Evolutionary conservation across 371 early-diverging fungal genomes (phyloP).

Genomic region (Actinomucor elegans): DNA sequence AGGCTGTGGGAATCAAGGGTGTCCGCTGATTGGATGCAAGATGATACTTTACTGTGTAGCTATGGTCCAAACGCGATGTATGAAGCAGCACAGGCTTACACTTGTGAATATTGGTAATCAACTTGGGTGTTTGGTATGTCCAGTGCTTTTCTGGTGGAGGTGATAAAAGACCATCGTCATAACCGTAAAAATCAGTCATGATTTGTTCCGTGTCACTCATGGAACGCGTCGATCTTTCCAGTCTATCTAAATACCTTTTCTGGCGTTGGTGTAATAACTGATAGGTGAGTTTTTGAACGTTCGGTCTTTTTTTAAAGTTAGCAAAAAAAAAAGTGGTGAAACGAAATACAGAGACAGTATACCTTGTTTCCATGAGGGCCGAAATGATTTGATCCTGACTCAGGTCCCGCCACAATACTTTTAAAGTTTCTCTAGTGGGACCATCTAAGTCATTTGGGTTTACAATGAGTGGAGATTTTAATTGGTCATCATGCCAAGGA

Average conservation of each 20-base stretch:
- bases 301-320: no score
- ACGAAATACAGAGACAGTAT: neutral
- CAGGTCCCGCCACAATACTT: conserved; percentile 40
- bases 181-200: no score
- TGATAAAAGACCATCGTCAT: neutral
- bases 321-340: neutral
- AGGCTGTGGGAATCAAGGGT: no score
- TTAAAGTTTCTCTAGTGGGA: conserved; percentile 40
- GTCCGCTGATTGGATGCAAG: neutral
- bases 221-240: conserved; percentile 8
- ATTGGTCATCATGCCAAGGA: conserved; percentile 11
- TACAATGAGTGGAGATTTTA: conserved; percentile 14
- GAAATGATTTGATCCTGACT: conserved; percentile 26
- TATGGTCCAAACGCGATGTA: neutral
- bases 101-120: no score
- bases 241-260: neutral
- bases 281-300: conserved; percentile 39
- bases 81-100: no score
- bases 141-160: no score
- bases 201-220: neutral
- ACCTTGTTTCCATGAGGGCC: conserved; percentile 25
- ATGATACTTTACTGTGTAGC: neutral
- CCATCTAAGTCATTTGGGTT: conserved; percentile 28
- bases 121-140: no score
- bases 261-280: conserved; percentile 21